phyloP scores from a whole-genome alignment of 495 filamentous ascomycete genomes.

The Xylaria nigripes region DNA sequence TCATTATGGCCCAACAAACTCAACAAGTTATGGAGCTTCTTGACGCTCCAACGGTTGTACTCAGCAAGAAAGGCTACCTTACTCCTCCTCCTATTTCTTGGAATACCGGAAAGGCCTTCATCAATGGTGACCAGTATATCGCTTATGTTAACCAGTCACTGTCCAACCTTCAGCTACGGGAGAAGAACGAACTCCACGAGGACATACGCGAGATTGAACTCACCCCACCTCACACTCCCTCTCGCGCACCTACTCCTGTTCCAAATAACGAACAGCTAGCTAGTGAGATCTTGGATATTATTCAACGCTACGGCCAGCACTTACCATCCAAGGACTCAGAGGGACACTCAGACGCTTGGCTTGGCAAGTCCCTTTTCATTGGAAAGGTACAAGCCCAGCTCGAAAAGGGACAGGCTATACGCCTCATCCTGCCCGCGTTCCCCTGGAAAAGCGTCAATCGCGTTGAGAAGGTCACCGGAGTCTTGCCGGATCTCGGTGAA shows the following conservation, averaged over 20 bases:
- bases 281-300: not conserved
- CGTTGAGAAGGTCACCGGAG: not conserved
- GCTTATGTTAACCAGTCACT: not conserved
- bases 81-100: not conserved
- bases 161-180: not conserved
- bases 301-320: not conserved
- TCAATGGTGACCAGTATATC: not conserved
- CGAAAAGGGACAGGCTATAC: not conserved
- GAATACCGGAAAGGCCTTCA: not conserved
- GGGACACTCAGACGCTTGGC: not conserved
- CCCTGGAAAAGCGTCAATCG: not conserved
- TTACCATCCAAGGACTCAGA: not conserved
- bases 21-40: not conserved
- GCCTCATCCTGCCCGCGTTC: not conserved
- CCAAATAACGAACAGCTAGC: not conserved
- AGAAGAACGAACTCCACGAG: not conserved
- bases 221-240: not conserved
- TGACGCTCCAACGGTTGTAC: not conserved
- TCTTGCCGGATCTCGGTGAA: not conserved
- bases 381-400: not conserved
- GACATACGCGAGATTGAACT: not conserved
- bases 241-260: not conserved
- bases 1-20: not conserved
- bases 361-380: not conserved
- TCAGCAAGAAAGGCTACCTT: not conserved